phyloP scores from a whole-genome alignment of 495 filamentous ascomycete species.

The Aspergillus sclerotioniger region DNA sequence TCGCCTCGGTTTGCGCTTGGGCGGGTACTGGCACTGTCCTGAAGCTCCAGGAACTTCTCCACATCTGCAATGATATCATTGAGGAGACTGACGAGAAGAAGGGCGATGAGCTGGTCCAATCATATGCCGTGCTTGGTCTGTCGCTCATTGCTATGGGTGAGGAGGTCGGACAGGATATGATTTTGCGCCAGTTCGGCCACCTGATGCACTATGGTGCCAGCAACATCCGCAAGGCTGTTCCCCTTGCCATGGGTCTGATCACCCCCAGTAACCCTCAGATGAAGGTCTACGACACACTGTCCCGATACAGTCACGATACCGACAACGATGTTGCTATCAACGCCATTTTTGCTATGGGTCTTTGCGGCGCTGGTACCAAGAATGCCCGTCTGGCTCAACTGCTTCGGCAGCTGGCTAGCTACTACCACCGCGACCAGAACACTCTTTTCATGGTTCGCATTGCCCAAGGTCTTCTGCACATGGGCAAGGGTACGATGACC shows the following conservation, averaged over 20 bases:
- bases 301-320: slow-evolving; percentile 98
- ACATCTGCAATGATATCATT: slow-evolving; percentile 96
- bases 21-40: slow-evolving; percentile 95
- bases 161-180: slow-evolving; percentile 98
- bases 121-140: slow-evolving; percentile 92
- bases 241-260: slow-evolving; percentile 94
- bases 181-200: slow-evolving; percentile 93
- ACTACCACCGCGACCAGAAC: slow-evolving; percentile 95
- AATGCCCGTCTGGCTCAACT: slow-evolving; percentile 95
- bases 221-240: slow-evolving; percentile 94
- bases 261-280: slow-evolving; percentile 98
- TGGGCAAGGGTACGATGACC: slow-evolving; percentile 97
- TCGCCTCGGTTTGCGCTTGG: slow-evolving; percentile 96
- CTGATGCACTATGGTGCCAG: slow-evolving; percentile 98
- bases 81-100: slow-evolving; percentile 92
- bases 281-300: slow-evolving; percentile 99
- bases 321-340: slow-evolving; percentile 98
- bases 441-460: slow-evolving; percentile 99
- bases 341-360: slow-evolving; percentile 98
- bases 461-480: slow-evolving; percentile 94
- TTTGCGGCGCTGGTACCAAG: slow-evolving; percentile 95
- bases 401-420: slow-evolving; percentile 89
- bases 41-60: slow-evolving; percentile 92
- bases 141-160: slow-evolving; percentile 97
- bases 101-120: slow-evolving; percentile 88